phyloP scores from a whole-genome alignment of 352 stramenopile species.

The Pythium coloratum region DNA sequence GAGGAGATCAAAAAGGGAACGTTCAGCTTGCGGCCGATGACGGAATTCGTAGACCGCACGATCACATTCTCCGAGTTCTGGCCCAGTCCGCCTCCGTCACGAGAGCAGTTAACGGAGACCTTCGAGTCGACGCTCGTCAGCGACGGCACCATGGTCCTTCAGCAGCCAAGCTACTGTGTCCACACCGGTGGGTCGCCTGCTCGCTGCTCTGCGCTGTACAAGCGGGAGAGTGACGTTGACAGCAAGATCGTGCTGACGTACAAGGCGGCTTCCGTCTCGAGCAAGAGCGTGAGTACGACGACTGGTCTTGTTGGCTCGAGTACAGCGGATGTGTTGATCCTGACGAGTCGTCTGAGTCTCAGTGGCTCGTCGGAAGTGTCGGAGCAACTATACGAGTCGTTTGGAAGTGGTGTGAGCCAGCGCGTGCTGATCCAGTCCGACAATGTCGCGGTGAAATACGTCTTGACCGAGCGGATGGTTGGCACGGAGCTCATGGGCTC shows the following conservation, averaged over 20 bases:
- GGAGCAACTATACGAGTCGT: conserved; percentile 8
- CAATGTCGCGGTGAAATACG: not conserved
- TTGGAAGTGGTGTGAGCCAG: not conserved
- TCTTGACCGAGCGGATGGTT: not conserved
- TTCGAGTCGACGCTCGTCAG: conserved; percentile 12
- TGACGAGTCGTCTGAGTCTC: conserved; percentile 10
- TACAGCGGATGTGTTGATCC: conserved; percentile 13
- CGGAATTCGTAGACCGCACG: conserved; percentile 6
- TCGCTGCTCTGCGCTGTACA: conserved; percentile 13
- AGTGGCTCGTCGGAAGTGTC: conserved; percentile 1
- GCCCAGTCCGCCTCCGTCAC: conserved; percentile 1
- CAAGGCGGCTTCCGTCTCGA: too few species aligned
- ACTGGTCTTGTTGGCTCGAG: conserved; percentile 2
- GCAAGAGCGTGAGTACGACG: conserved; percentile 1
- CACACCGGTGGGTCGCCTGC: not conserved
- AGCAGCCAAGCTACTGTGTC: conserved; percentile 12
- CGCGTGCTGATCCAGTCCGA: conserved; percentile 15
- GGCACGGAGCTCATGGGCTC: not conserved
- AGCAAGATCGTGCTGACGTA: conserved; percentile 2
- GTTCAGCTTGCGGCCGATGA: not conserved
- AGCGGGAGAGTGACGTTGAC: not conserved
- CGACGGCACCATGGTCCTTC: conserved; percentile 1
- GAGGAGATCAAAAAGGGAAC: not conserved
- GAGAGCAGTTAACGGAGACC: not conserved
- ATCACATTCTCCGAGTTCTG: conserved; percentile 20